Evolutionary conservation across 2,329 filamentous ascomycete genomes (phyloP).

Genomic region (Zasmidium cellare): DNA sequence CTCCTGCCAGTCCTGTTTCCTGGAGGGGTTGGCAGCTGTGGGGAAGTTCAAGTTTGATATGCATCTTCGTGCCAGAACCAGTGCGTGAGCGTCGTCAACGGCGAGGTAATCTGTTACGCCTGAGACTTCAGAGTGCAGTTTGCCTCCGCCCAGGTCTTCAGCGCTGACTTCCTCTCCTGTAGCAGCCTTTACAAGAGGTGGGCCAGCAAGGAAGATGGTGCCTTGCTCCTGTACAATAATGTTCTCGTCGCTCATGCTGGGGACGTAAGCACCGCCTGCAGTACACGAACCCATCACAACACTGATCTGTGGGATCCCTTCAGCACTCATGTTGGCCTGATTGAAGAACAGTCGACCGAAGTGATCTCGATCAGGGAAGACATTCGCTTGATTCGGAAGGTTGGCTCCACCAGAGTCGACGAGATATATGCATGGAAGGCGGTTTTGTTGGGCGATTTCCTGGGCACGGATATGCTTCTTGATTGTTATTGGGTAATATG

Average conservation of each 20-base stretch:
- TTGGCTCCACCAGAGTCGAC: constrained; percentile 96
- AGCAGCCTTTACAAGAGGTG: constrained; percentile 91
- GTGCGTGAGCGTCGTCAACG: constrained; percentile 88
- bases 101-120: constrained; percentile 95
- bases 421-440: constrained; percentile 83
- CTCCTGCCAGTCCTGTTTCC: constrained; percentile 58
- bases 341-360: constrained; percentile 99
- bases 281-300: constrained; percentile 98
- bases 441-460: constrained; percentile 85
- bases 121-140: constrained; percentile 84
- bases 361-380: constrained; percentile 92
- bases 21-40: constrained; percentile 40
- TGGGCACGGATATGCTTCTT: constrained; percentile 97
- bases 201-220: constrained; percentile 95
- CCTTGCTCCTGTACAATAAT: constrained; percentile 95
- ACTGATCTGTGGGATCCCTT: constrained; percentile 87
- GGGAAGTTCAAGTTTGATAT: constrained; percentile 91
- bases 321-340: constrained; percentile 86
- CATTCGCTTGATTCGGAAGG: constrained; percentile 89
- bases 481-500: constrained; percentile 95
- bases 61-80: constrained; percentile 80
- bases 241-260: constrained; percentile 94
- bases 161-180: constrained; percentile 90
- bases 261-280: constrained; percentile 91
- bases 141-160: constrained; percentile 87